Percentiles rank a stretch among this genome's conserved stretches.
These are phyloP conservation scores for Cystobasidiopsis lactophilus DNA, from an alignment of 768 basidiomycete genomes.

Conservation along the genomic window DNA sequence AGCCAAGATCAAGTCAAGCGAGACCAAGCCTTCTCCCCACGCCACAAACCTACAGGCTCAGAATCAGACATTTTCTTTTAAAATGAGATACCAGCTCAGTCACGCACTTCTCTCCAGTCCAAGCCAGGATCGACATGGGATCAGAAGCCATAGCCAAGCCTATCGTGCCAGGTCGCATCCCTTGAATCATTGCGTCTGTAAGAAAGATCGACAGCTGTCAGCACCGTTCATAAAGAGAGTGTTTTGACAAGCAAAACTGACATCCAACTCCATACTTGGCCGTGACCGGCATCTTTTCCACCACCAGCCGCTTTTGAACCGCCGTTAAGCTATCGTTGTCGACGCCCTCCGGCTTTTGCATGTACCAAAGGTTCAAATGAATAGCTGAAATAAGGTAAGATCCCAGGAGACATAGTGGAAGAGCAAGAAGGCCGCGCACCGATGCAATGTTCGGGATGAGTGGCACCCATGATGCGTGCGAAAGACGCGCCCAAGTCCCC, in stretches of 20 bases:
- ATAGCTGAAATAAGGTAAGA: neutral
- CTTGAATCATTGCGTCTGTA: slow-evolving; percentile 11
- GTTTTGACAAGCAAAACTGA: slow-evolving; percentile 1
- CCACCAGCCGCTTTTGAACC: too few species aligned
- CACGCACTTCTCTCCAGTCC: slow-evolving; percentile 18
- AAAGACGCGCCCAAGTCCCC: slow-evolving; percentile 6
- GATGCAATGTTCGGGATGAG: neutral
- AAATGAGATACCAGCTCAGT: slow-evolving; percentile 7
- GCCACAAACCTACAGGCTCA: slow-evolving; percentile 4
- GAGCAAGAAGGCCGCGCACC: neutral
- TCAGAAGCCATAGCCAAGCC: slow-evolving; percentile 6
- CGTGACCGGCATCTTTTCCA: neutral
- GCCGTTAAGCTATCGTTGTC: too few species aligned
- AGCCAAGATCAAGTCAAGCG: neutral
- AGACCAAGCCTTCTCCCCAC: neutral
- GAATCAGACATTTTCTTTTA: too few species aligned
- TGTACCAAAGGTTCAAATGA: neutral
- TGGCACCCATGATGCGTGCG: too few species aligned
- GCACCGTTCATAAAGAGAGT: neutral
- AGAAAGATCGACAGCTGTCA: slow-evolving; percentile 2
- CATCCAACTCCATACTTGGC: neutral
- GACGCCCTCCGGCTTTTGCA: too few species aligned
- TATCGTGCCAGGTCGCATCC: slow-evolving; percentile 1
- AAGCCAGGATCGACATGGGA: slow-evolving; percentile 16
- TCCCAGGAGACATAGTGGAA: too few species aligned